A percentile compares a stretch with the other conserved stretches of the same genome.
These are phyloP conservation scores for Desmodesmus armatus DNA, from an alignment of 139 green algal genomes.

Conservation along the genomic window DNA sequence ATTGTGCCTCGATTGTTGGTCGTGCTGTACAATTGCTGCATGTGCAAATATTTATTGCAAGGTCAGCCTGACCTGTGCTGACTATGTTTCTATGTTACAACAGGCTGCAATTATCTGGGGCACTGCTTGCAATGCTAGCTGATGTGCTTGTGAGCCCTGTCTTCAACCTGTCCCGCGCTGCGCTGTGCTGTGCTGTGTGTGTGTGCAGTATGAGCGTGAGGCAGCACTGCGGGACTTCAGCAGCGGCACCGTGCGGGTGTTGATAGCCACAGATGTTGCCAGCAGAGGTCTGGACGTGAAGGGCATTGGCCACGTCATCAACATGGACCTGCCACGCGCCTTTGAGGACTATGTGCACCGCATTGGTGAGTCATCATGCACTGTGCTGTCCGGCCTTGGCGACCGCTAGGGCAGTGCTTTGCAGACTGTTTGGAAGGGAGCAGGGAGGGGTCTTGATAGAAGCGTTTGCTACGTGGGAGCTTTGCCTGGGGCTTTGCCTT, in stretches of 20 bases:
- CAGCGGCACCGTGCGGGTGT: constrained; percentile 57
- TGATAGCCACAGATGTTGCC: constrained; percentile 96
- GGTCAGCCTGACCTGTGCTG: too few species aligned
- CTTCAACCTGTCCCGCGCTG: neutral
- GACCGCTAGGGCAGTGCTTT: too few species aligned
- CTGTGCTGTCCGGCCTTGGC: neutral
- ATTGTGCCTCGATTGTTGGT: too few species aligned
- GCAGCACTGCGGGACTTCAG: constrained; percentile 79
- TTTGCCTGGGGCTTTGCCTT: too few species aligned
- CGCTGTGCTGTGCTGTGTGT: neutral
- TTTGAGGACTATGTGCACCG: constrained; percentile 98
- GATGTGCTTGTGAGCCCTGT: neutral
- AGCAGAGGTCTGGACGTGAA: constrained; percentile 90
- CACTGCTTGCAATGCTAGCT: neutral
- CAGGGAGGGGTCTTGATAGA: too few species aligned
- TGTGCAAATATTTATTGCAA: too few species aligned
- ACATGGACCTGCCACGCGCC: constrained; percentile 96
- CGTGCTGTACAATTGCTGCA: too few species aligned
- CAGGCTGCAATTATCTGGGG: neutral
- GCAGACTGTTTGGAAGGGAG: too few species aligned
- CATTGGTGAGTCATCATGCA: constrained; percentile 53
- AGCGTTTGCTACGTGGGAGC: too few species aligned
- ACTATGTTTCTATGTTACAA: too few species aligned
- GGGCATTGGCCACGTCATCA: constrained; percentile 87
- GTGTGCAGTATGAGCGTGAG: constrained; percentile 75